Evolutionary conservation across 108 stramenopile genomes (phyloP).

Genomic region (Cyclotella atomus): DNA sequence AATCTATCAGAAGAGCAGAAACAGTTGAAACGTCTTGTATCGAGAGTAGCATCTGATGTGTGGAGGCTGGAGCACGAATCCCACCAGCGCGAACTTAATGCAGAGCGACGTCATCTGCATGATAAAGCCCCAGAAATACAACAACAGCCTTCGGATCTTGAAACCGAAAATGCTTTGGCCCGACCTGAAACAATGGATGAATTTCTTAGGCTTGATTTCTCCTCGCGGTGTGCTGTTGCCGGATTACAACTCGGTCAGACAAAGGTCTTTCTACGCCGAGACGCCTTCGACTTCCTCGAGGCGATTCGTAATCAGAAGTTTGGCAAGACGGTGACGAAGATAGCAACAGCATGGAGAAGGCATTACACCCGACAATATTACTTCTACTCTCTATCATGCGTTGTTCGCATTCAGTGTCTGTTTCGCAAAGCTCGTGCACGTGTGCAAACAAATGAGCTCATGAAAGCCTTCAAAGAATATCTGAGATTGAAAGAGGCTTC

Average conservation of each 20-base stretch:
- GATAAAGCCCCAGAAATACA: not conserved
- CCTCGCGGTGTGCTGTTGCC: slow-evolving; percentile 60
- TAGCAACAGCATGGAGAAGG: slow-evolving; percentile 47
- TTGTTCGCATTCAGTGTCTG: slow-evolving; percentile 39
- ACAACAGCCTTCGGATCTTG: slow-evolving; percentile 7
- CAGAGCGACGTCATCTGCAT: slow-evolving; percentile 3
- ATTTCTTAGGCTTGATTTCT: slow-evolving; percentile 47
- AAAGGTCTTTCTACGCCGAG: slow-evolving; percentile 76
- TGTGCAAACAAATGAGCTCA: slow-evolving; percentile 24
- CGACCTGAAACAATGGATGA: slow-evolving; percentile 46
- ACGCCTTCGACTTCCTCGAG: slow-evolving; percentile 70
- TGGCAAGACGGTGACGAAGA: slow-evolving; percentile 40
- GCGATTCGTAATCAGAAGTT: slow-evolving; percentile 52
- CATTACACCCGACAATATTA: slow-evolving; percentile 20
- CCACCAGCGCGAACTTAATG: slow-evolving; percentile 19
- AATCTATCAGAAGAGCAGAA: slow-evolving; percentile 51
- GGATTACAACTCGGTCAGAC: slow-evolving; percentile 74
- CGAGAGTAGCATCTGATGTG: slow-evolving; percentile 48
- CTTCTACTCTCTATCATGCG: slow-evolving; percentile 11
- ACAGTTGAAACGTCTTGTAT: slow-evolving; percentile 50
- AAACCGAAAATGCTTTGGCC: slow-evolving; percentile 37
- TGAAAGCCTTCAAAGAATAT: slow-evolving; percentile 37
- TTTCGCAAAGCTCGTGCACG: slow-evolving; percentile 32
- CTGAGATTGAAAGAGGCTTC: slow-evolving; percentile 42
- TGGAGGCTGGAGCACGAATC: slow-evolving; percentile 39